A percentile compares a stretch with the other conserved stretches of the same genome.
Evolutionary conservation across 768 basidiomycete genomes (phyloP).

Genomic region (Gyrodon lividus): DNA sequence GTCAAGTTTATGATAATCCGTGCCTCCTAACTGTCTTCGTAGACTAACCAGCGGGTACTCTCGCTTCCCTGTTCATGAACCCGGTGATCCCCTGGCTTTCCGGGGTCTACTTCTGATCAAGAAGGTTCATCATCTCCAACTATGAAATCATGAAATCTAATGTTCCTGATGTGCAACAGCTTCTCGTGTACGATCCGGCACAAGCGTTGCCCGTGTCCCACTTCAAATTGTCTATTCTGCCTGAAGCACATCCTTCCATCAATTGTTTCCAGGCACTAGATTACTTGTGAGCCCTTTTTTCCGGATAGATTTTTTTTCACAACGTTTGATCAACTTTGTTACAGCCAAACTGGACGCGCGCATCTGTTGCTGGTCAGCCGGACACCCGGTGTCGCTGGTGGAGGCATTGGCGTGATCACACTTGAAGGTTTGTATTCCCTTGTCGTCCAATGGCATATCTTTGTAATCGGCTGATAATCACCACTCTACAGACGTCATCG

Average conservation of each 20-base stretch:
- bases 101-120: slow-evolving; percentile 83
- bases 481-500: slow-evolving; percentile 63
- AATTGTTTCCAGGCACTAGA: slow-evolving; percentile 95
- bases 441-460: not conserved
- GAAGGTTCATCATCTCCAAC: slow-evolving; percentile 46
- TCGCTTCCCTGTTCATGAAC: slow-evolving; percentile 84
- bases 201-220: slow-evolving; percentile 68
- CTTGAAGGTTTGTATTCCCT: slow-evolving; percentile 59
- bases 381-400: slow-evolving; percentile 79
- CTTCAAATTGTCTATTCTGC: slow-evolving; percentile 79
- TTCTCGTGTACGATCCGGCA: slow-evolving; percentile 88
- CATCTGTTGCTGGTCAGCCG: slow-evolving; percentile 85
- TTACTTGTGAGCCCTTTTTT: slow-evolving; percentile 62
- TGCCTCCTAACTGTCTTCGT: slow-evolving; percentile 7
- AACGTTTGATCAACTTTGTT: not conserved
- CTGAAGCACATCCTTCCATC: slow-evolving; percentile 85
- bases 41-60: slow-evolving; percentile 85
- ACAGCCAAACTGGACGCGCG: slow-evolving; percentile 89
- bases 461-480: not conserved
- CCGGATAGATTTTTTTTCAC: not conserved
- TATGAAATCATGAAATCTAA: not conserved
- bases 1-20: not conserved
- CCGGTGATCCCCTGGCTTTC: slow-evolving; percentile 67
- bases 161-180: slow-evolving; percentile 40
- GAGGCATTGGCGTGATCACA: slow-evolving; percentile 89